phyloP scores from a whole-genome alignment of 768 basidiomycete species.

The Mrakia hoshinonis region DNA sequence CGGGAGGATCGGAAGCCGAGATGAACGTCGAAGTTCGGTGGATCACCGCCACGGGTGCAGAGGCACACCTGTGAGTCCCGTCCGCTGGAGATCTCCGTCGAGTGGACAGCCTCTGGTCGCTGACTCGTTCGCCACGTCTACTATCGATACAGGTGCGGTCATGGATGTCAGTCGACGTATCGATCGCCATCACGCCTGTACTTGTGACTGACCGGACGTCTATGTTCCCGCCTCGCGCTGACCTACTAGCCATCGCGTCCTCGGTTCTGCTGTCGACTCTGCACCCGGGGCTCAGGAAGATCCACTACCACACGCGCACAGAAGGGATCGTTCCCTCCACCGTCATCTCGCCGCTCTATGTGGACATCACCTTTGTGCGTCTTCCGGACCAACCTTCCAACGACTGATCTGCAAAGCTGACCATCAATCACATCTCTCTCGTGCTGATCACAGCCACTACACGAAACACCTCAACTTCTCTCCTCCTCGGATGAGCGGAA shows the following conservation, averaged over 20 bases:
- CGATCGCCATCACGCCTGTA: not conserved
- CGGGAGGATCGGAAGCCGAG: not conserved
- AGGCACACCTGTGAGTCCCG: not conserved
- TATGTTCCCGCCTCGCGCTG: not conserved
- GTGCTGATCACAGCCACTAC: not conserved
- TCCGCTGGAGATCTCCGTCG: too few species aligned
- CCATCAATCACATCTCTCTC: not conserved
- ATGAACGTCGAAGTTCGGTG: not conserved
- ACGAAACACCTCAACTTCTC: not conserved
- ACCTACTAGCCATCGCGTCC: not conserved
- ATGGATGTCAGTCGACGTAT: not conserved
- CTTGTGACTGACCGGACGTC: not conserved
- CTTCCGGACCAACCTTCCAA: not conserved
- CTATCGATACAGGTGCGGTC: not conserved
- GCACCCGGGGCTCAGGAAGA: not conserved
- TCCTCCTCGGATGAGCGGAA: not conserved
- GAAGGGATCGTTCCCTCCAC: not conserved
- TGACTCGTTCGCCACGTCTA: not conserved
- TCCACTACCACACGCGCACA: not conserved
- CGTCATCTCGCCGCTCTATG: not conserved
- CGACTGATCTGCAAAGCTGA: not conserved
- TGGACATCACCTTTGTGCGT: constrained; percentile 7
- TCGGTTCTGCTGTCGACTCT: not conserved
- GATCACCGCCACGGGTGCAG: not conserved
- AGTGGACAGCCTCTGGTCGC: too few species aligned